Evolutionary conservation across 768 basidiomycete species (phyloP).

Genomic region (Epithele typhae): DNA sequence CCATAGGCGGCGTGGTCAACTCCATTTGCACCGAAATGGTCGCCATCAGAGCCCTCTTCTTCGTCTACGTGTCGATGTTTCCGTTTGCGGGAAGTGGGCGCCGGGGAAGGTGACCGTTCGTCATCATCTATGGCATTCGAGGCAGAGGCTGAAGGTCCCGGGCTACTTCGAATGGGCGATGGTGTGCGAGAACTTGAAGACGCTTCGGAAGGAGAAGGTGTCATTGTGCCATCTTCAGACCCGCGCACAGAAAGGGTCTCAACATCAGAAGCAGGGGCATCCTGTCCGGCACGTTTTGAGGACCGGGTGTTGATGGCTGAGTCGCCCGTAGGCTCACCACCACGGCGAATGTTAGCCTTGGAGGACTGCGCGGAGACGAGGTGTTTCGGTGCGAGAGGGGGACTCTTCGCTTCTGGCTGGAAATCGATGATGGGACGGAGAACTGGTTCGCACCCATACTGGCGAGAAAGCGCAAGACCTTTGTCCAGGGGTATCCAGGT

Average conservation of each 20-base stretch:
- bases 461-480: constrained; percentile 79
- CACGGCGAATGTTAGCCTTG: constrained; percentile 33
- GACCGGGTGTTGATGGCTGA: constrained; percentile 52
- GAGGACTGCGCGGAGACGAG: constrained; percentile 65
- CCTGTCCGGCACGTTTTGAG: constrained; percentile 48
- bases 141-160: constrained; percentile 39
- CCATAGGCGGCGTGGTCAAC: constrained; percentile 65
- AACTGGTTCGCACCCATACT: constrained; percentile 86
- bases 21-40: constrained; percentile 40
- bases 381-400: constrained; percentile 95
- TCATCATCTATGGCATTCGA: constrained; percentile 39
- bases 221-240: constrained; percentile 88
- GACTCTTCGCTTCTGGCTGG: constrained; percentile 82
- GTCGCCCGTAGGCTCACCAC: constrained; percentile 16
- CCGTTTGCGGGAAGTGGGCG: constrained; percentile 39
- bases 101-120: constrained; percentile 29
- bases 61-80: constrained; percentile 45
- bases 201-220: constrained; percentile 80
- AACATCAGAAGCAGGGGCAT: constrained; percentile 54
- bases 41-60: constrained; percentile 42
- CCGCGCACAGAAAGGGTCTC: constrained; percentile 64
- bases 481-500: constrained; percentile 98
- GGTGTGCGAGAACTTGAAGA: constrained; percentile 91
- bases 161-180: constrained; percentile 73
- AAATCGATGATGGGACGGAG: constrained; percentile 95